Evolutionary conservation across 1,284 basidiomycete genomes (phyloP).

Genomic region (Melampsora larici-populina): DNA sequence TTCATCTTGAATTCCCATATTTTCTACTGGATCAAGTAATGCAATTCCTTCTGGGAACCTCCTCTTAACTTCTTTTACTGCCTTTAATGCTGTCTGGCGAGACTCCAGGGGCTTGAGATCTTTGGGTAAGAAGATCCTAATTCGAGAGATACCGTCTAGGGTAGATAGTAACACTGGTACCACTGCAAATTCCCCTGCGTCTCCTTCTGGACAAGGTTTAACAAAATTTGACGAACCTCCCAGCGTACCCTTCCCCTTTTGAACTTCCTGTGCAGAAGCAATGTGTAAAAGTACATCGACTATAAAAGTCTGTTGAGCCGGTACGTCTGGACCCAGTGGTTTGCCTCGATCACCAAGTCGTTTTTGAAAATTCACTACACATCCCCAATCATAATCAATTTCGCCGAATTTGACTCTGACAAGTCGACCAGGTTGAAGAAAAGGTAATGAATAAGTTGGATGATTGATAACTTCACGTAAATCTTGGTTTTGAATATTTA

Average conservation of each 20-base stretch:
- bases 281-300: constrained; percentile 89
- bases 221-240: constrained; percentile 61
- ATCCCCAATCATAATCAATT: constrained; percentile 93
- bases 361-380: constrained; percentile 88
- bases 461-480: constrained; percentile 90
- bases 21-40: constrained; percentile 83
- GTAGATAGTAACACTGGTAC: constrained; percentile 86
- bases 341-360: constrained; percentile 57
- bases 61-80: constrained; percentile 79
- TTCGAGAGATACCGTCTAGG: constrained; percentile 76
- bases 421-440: constrained; percentile 85
- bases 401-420: constrained; percentile 82
- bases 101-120: constrained; percentile 74
- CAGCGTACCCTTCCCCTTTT: constrained; percentile 59
- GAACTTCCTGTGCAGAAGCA: constrained; percentile 60
- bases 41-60: constrained; percentile 84
- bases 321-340: constrained; percentile 62
- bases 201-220: constrained; percentile 65
- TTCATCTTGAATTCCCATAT: constrained; percentile 95
- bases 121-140: constrained; percentile 83
- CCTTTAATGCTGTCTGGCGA: constrained; percentile 81
- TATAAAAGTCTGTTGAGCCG: constrained; percentile 86
- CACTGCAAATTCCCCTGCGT: constrained; percentile 77
- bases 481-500: constrained; percentile 77
- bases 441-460: constrained; percentile 86